Base-by-base conservation (phyloP, 768 basidiomycete genomes). In the Termitomyces sp. region DNA sequence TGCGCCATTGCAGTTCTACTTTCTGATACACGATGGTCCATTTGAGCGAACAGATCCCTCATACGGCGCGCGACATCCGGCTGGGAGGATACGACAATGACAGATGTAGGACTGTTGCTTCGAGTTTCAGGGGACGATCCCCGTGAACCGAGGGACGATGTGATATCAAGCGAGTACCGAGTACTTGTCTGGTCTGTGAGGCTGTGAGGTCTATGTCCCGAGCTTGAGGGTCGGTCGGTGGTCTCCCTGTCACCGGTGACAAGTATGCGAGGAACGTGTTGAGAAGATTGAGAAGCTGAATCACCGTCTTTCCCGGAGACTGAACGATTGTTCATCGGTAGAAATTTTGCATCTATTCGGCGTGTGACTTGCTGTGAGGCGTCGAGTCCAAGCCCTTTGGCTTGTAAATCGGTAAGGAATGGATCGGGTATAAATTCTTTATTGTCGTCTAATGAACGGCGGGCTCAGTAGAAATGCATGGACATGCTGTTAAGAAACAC, bases 371-470 rank as follows among this genome's bases (percentile, higher is more conserved):
- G 64, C 15, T 59, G 57, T 28, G 62, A 59, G 6, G 49, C 36
- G 49, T 67, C 62, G 15, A 59, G 49, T 15, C 66, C 66, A 11
- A 67, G 56, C 15, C 60, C 58, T 63, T 54, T 44, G 50, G 62
- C 64, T 58, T 67, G 55, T 2, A 33, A 36, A 53, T 67, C 64
- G 44, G 66, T 67, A 35, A 67, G 58, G 58, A 67, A 67, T 52
- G 66, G 66, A 58, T 65, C 62, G 16, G 62, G 58, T 9, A 52
- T 22, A 22, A 42, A 63, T 33, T n/a, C 40, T 49, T 32, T 36
- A 13, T 58, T 61, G 48, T 65, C 60, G 42, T 28, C 64, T 65
- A 28, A 32, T 28, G 48, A 15, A 48, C 15, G 28, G 15, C 16
- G 8, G 28, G 28, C 28, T 49, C 16, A 49, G 28, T 2, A 20